phyloP scores from a whole-genome alignment of 805 yeast species.

The Candida sphagnicola region DNA sequence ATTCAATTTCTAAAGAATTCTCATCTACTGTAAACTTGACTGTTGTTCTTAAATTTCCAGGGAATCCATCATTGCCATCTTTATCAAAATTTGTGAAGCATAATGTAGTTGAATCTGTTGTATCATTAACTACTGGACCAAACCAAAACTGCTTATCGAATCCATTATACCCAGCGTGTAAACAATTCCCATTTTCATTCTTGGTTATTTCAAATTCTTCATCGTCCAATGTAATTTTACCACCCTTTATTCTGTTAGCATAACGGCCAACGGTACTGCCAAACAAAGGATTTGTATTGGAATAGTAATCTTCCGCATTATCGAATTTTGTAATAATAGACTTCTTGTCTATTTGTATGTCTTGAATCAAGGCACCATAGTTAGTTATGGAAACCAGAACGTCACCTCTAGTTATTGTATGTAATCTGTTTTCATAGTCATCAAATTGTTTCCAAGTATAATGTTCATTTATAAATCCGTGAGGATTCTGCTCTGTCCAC shows the following conservation, averaged over 20 bases:
- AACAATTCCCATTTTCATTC: slow-evolving; percentile 38
- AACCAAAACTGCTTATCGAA: slow-evolving; percentile 47
- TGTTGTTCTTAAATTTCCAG: slow-evolving; percentile 48
- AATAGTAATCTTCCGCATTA: slow-evolving; percentile 24
- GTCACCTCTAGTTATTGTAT: slow-evolving; percentile 23
- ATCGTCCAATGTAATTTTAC: slow-evolving; percentile 39
- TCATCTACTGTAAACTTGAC: slow-evolving; percentile 44
- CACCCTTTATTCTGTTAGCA: slow-evolving; percentile 56
- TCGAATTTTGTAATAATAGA: slow-evolving; percentile 39
- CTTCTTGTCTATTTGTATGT: slow-evolving; percentile 34
- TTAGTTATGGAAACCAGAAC: slow-evolving; percentile 42
- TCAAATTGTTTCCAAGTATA: slow-evolving; percentile 32
- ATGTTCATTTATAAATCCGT: slow-evolving; percentile 43
- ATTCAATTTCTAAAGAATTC: slow-evolving; percentile 45
- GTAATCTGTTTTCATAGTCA: slow-evolving; percentile 30
- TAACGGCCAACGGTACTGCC: slow-evolving; percentile 66
- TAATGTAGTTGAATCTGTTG: slow-evolving; percentile 25
- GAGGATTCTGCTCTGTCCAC: slow-evolving; percentile 70
- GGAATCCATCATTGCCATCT: slow-evolving; percentile 54
- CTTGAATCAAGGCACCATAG: slow-evolving; percentile 50
- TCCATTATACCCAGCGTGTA: slow-evolving; percentile 56
- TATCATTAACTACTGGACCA: slow-evolving; percentile 48
- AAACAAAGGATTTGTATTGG: slow-evolving; percentile 44
- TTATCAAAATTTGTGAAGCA: slow-evolving; percentile 41
- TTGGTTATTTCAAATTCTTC: slow-evolving; percentile 35